Percentiles rank a stretch among this genome's conserved stretches.
Evolutionary conservation across 352 stramenopile species (phyloP).

Genomic region (Elongisporangium anandrum): DNA sequence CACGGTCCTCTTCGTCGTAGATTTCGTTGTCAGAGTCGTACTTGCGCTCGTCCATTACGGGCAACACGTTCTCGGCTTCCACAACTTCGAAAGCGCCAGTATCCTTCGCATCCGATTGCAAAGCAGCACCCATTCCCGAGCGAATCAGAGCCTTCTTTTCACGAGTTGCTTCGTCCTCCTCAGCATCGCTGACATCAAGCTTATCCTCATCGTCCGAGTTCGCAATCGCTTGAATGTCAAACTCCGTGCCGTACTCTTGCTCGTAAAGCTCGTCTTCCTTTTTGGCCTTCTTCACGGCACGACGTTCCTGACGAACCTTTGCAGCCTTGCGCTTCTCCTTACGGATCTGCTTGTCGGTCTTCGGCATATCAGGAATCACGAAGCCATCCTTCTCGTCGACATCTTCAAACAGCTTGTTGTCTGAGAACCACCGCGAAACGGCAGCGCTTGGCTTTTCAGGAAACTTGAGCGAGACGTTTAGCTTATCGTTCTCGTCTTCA

Average conservation of each 20-base stretch:
- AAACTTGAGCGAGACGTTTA: slow-evolving; percentile 71
- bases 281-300: slow-evolving; percentile 67
- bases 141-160: slow-evolving; percentile 84
- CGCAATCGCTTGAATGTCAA: slow-evolving; percentile 46
- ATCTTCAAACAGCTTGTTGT: slow-evolving; percentile 80
- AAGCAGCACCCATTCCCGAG: slow-evolving; percentile 73
- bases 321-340: slow-evolving; percentile 96
- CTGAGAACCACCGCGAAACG: slow-evolving; percentile 78
- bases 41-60: slow-evolving; percentile 84
- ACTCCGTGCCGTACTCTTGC: slow-evolving; percentile 63
- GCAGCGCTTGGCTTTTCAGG: slow-evolving; percentile 75
- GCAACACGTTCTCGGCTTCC: slow-evolving; percentile 32
- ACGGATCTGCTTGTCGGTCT: slow-evolving; percentile 98
- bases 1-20: slow-evolving; percentile 97
- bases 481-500: slow-evolving; percentile 48
- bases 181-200: slow-evolving; percentile 21
- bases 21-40: slow-evolving; percentile 97
- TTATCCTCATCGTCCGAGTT: slow-evolving; percentile 41
- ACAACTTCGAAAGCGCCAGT: slow-evolving; percentile 42
- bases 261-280: slow-evolving; percentile 85
- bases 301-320: slow-evolving; percentile 88
- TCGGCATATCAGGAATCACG: slow-evolving; percentile 86
- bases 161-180: slow-evolving; percentile 49
- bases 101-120: slow-evolving; percentile 20
- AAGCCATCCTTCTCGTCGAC: slow-evolving; percentile 54